Conservation (phyloP, 805 yeast genomes). For the Metschnikowia aberdeeniae region DNA sequence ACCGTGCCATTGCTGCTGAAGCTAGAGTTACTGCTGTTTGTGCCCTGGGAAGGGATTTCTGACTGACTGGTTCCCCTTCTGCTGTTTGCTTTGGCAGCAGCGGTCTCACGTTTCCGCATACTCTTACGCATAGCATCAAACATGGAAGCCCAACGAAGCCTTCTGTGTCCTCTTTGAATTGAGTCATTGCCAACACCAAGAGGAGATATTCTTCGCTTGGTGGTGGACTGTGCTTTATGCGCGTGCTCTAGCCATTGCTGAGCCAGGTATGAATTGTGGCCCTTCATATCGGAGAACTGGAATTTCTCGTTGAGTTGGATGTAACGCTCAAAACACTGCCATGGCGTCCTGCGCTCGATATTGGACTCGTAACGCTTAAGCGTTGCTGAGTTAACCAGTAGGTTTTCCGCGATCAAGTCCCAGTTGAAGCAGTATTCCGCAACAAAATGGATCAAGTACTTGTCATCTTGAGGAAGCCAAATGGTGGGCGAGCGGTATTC, state of each 20-base stretch:
- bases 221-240: conserved; percentile 79
- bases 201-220: conserved; percentile 86
- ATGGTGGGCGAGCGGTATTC: conserved; percentile 87
- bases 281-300: conserved; percentile 82
- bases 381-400: conserved; percentile 61
- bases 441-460: conserved; percentile 69
- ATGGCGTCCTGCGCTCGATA: conserved; percentile 92
- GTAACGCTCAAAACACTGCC: conserved; percentile 98
- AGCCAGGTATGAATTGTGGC: conserved; percentile 76
- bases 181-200: conserved; percentile 92
- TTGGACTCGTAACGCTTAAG: conserved; percentile 67
- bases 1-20: conserved; percentile 3
- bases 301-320: conserved; percentile 88
- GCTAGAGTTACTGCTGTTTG: conserved; percentile 6
- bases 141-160: conserved; percentile 94
- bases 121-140: conserved; percentile 91
- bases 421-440: conserved; percentile 89
- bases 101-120: conserved; percentile 83
- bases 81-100: conserved; percentile 33
- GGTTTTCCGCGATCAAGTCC: conserved; percentile 82
- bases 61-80: conserved; percentile 16
- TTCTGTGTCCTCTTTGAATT: conserved; percentile 86
- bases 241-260: conserved; percentile 92
- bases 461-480: conserved; percentile 95
- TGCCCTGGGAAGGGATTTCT: conserved; percentile 5